These are phyloP conservation scores for Leptographium flavum DNA, from an alignment of 2,329 filamentous ascomycete species.

Conservation along the genomic window DNA sequence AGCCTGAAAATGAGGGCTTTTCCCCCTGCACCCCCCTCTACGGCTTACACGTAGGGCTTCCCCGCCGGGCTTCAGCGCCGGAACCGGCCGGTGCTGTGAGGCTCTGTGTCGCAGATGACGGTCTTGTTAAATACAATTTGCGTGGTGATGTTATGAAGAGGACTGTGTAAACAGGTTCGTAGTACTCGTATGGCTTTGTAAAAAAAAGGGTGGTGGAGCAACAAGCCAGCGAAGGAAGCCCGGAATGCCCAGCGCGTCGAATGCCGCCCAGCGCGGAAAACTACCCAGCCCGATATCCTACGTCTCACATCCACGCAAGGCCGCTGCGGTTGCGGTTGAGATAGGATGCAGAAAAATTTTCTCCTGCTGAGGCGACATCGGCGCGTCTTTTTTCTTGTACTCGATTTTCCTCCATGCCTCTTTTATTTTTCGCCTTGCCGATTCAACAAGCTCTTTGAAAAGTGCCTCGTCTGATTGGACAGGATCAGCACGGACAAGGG, in stretches of 20 bases:
- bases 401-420: neutral
- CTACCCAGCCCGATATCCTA: too few species aligned
- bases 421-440: neutral
- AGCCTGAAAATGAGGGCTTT: neutral
- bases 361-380: slow-evolving; percentile 8
- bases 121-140: too few species aligned
- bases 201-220: too few species aligned
- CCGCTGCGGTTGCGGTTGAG: neutral
- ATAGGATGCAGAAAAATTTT: neutral
- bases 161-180: too few species aligned
- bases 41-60: neutral
- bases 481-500: neutral
- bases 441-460: too few species aligned
- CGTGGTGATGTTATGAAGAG: too few species aligned
- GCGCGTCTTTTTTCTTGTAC: neutral
- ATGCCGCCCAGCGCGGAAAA: too few species aligned
- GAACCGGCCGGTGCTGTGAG: too few species aligned
- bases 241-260: too few species aligned
- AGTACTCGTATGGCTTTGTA: too few species aligned
- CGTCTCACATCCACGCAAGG: neutral
- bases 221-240: too few species aligned
- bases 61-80: too few species aligned
- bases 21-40: neutral
- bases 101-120: neutral
- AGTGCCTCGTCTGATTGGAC: slow-evolving; percentile 6